Percentiles rank a stretch among this genome's conserved stretches.
Conservation (phyloP, 257 asterid genomes). For the Paulownia fortunei region DNA sequence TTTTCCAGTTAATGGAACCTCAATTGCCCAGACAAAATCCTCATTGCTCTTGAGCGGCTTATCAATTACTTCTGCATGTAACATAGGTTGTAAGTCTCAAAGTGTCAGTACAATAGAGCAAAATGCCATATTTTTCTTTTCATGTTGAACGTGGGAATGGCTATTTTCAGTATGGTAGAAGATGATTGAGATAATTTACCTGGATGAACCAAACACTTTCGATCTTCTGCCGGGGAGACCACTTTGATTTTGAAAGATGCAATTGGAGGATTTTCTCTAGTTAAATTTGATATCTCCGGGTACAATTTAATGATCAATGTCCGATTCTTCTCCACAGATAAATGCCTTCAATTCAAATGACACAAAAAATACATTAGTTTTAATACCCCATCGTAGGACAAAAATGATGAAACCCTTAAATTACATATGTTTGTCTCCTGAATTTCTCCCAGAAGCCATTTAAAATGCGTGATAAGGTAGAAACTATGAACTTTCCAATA, state of each 20-base stretch:
- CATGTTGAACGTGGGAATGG: not conserved
- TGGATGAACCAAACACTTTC: constrained; percentile 35
- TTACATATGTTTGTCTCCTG: too few species aligned
- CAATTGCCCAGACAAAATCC: constrained; percentile 35
- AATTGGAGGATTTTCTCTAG: constrained; percentile 22
- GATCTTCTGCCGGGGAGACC: constrained; percentile 26
- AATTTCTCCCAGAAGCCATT: not conserved
- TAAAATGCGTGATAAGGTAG: not conserved
- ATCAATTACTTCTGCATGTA: constrained; percentile 37
- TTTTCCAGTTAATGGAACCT: constrained; percentile 81
- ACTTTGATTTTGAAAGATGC: constrained; percentile 34
- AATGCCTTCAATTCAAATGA: constrained; percentile 28
- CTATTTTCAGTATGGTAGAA: not conserved
- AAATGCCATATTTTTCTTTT: not conserved
- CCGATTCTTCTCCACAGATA: constrained; percentile 36
- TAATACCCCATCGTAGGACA: too few species aligned
- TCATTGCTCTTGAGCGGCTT: constrained; percentile 66
- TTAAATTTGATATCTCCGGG: constrained; percentile 24
- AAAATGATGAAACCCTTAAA: not conserved
- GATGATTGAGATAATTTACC: constrained; percentile 18
- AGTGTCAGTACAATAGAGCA: too few species aligned
- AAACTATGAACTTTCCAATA: too few species aligned
- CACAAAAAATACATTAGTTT: not conserved
- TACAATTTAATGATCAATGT: constrained; percentile 25
- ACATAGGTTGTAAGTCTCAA: constrained; percentile 6